A percentile compares a stretch with the other conserved stretches of the same genome.
Evolutionary conservation across 169 alveolate species (phyloP).

Genomic region (Plasmodium coatneyi): DNA sequence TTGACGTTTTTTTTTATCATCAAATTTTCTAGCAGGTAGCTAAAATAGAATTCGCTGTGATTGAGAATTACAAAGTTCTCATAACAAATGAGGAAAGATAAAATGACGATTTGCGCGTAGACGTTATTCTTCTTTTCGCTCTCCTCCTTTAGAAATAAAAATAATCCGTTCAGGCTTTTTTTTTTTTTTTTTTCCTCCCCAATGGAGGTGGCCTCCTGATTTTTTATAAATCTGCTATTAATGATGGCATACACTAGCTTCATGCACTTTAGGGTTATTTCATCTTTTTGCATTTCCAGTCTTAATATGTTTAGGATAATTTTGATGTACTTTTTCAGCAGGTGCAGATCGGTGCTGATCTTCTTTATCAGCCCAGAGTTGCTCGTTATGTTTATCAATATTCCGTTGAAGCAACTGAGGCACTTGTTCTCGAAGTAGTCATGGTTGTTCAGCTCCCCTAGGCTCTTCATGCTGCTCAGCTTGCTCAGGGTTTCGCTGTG

Average conservation of each 20-base stretch:
- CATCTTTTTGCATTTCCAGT: slow-evolving; percentile 68
- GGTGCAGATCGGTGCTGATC: slow-evolving; percentile 24
- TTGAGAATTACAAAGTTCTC: slow-evolving; percentile 42
- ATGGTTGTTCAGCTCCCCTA: slow-evolving; percentile 10
- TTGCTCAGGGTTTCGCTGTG: background rate
- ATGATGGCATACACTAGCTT: slow-evolving; percentile 55
- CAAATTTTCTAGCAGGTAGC: slow-evolving; percentile 49
- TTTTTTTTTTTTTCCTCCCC: slow-evolving; percentile 29
- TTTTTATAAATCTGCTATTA: slow-evolving; percentile 60
- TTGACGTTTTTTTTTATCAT: slow-evolving; percentile 64
- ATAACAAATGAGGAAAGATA: slow-evolving; percentile 53
- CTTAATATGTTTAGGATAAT: slow-evolving; percentile 49
- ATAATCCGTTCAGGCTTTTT: slow-evolving; percentile 1
- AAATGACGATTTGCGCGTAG: slow-evolving; percentile 49
- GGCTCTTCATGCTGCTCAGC: slow-evolving; percentile 2
- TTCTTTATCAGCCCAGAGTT: slow-evolving; percentile 58
- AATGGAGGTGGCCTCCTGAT: background rate
- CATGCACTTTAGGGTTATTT: slow-evolving; percentile 65
- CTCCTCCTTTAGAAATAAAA: slow-evolving; percentile 40
- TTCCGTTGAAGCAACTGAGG: slow-evolving; percentile 55
- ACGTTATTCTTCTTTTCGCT: slow-evolving; percentile 70
- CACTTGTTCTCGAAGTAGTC: slow-evolving; percentile 73
- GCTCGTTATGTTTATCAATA: slow-evolving; percentile 24
- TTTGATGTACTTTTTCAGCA: slow-evolving; percentile 60
- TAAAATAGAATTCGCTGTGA: slow-evolving; percentile 38